A percentile compares a stretch with the other conserved stretches of the same genome.
phyloP scores from a whole-genome alignment of 768 basidiomycete species.

The Rhizopogon vinicolor region DNA sequence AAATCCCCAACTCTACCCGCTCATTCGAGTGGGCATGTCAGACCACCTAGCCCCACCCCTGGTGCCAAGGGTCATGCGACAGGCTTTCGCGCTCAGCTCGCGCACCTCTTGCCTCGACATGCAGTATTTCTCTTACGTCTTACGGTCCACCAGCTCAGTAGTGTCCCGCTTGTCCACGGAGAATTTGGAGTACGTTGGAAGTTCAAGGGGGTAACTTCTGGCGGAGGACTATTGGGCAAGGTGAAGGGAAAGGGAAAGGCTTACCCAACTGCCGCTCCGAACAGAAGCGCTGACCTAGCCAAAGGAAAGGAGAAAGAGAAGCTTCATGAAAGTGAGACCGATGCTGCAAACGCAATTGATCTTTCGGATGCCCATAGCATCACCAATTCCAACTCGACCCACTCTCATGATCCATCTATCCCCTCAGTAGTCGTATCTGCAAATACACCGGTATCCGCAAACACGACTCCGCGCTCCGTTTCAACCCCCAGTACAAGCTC shows the following conservation, averaged over 20 bases:
- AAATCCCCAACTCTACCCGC: background rate
- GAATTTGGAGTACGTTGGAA: constrained; percentile 71
- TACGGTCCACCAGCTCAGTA: constrained; percentile 61
- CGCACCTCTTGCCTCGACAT: constrained; percentile 59
- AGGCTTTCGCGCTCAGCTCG: constrained; percentile 53
- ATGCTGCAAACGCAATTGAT: constrained; percentile 21
- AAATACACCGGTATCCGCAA: constrained; percentile 11
- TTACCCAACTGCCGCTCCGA: background rate
- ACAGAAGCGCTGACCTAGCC: background rate
- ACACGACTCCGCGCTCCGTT: constrained; percentile 11
- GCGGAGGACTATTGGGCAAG: constrained; percentile 38
- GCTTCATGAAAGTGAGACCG: constrained; percentile 4
- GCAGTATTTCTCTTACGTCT: constrained; percentile 61
- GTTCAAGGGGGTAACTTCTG: constrained; percentile 51
- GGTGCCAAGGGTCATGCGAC: background rate
- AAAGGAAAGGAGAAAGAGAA: constrained; percentile 6
- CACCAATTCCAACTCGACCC: constrained; percentile 20
- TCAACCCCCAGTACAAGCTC: constrained; percentile 19
- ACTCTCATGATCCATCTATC: constrained; percentile 14
- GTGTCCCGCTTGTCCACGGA: constrained; percentile 67
- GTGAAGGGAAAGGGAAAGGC: constrained; percentile 26
- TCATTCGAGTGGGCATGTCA: background rate
- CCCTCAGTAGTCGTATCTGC: constrained; percentile 25
- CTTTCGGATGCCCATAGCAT: constrained; percentile 23
- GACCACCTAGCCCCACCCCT: background rate